Conservation (phyloP, 2,329 filamentous ascomycete species). For the Lasiodiplodia hormozganensis region DNA sequence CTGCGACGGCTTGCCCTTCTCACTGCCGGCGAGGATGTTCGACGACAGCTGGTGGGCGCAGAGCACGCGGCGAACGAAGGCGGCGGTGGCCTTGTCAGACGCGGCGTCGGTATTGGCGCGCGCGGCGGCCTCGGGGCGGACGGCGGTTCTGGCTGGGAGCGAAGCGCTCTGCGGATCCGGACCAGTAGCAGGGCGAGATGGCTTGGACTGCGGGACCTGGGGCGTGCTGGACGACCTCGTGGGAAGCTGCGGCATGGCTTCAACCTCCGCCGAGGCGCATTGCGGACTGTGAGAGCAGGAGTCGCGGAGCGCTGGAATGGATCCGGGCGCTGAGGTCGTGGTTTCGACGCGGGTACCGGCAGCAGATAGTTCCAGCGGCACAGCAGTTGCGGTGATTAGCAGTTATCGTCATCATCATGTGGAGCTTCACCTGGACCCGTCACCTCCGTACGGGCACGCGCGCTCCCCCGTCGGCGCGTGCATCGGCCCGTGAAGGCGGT, state of each 20-base stretch:
- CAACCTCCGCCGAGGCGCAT: constrained; percentile 28
- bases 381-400: constrained; percentile 1
- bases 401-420: constrained; percentile 24
- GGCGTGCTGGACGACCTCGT: constrained; percentile 24
- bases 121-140: background rate
- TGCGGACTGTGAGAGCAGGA: constrained; percentile 14
- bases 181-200: constrained; percentile 14
- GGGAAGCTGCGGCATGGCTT: constrained; percentile 29
- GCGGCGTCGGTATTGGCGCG: constrained; percentile 31
- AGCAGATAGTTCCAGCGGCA: background rate
- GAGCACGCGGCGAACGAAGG: constrained; percentile 82
- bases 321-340: background rate
- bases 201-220: constrained; percentile 21
- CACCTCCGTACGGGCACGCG: constrained; percentile 12
- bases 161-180: constrained; percentile 8
- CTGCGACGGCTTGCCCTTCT: constrained; percentile 64
- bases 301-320: background rate
- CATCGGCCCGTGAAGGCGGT: constrained; percentile 26
- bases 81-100: constrained; percentile 79
- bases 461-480: constrained; percentile 16
- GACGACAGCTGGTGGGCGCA: constrained; percentile 68
- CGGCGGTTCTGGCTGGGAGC: background rate
- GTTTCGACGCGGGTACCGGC: background rate
- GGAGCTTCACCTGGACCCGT: constrained; percentile 3
- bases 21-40: constrained; percentile 53